Evolutionary conservation across 1,139 yeast species (phyloP).

Genomic region (Scheffersomyces titani): DNA sequence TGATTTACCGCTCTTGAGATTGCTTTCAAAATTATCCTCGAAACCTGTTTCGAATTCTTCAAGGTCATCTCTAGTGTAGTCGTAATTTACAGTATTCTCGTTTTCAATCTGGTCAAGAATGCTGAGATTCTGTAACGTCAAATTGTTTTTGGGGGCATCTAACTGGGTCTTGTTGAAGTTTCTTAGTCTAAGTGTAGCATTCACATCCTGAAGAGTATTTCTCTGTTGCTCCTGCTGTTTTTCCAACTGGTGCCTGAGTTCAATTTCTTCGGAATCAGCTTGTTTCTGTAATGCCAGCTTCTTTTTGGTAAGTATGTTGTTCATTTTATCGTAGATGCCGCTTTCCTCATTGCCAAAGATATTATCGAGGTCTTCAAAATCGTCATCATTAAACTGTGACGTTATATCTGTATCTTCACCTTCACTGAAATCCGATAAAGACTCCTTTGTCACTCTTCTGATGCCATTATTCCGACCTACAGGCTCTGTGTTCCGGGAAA

Average conservation of each 20-base stretch:
- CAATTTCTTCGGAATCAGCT: constrained; percentile 39
- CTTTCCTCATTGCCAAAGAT: constrained; percentile 42
- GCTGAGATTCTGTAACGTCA: constrained; percentile 16
- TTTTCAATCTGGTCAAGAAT: constrained; percentile 31
- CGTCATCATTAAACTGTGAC: constrained; percentile 42
- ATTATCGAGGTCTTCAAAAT: constrained; percentile 43
- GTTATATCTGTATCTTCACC: constrained; percentile 44
- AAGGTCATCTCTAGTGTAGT: constrained; percentile 39
- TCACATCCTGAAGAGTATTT: constrained; percentile 17
- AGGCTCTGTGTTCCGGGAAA: not conserved
- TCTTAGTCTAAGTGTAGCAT: constrained; percentile 30
- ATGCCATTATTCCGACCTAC: not conserved
- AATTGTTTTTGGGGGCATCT: constrained; percentile 8
- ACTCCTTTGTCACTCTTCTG: constrained; percentile 12
- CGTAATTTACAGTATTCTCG: constrained; percentile 38
- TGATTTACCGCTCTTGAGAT: constrained; percentile 3
- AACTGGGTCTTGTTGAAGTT: constrained; percentile 23
- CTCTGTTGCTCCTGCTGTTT: constrained; percentile 11
- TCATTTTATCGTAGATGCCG: constrained; percentile 29
- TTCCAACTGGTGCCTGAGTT: constrained; percentile 21
- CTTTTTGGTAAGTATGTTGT: constrained; percentile 19
- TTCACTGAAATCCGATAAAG: constrained; percentile 40
- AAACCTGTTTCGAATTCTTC: constrained; percentile 44
- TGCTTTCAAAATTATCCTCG: constrained; percentile 15
- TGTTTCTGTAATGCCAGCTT: constrained; percentile 30